Percentiles rank a stretch among this genome's conserved stretches.
Evolutionary conservation across 2,329 filamentous ascomycete genomes (phyloP).

Genomic region (Achaetomium macrosporum): DNA sequence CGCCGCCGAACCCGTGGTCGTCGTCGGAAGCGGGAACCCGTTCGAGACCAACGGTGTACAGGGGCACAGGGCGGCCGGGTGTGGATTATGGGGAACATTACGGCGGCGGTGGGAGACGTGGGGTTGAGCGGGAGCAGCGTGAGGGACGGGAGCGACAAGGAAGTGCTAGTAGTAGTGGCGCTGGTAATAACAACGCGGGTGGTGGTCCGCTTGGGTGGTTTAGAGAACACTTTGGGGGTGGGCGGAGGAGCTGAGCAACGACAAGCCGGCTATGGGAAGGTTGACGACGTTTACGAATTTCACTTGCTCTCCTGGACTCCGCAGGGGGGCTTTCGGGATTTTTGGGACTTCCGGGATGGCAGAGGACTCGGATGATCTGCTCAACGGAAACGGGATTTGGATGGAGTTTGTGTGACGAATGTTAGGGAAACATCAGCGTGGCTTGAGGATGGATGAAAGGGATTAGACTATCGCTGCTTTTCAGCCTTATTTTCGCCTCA

Average conservation of each 20-base stretch:
- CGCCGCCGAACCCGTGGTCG: slow-evolving; percentile 2
- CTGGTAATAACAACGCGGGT: background rate
- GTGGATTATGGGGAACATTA: background rate
- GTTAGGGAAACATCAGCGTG: no score
- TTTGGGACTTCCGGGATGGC: no score
- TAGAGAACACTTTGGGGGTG: slow-evolving; percentile 21
- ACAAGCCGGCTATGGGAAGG: background rate
- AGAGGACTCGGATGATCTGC: no score
- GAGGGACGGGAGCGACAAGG: background rate
- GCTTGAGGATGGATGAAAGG: no score
- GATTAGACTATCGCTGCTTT: no score
- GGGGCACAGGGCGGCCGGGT: background rate
- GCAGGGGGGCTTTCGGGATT: no score
- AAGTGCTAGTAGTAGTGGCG: background rate
- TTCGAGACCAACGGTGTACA: background rate
- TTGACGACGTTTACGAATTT: background rate
- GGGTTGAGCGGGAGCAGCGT: background rate
- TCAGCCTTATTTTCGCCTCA: no score
- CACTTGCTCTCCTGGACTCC: no score
- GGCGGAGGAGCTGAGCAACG: slow-evolving; percentile 3
- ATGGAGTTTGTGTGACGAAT: no score
- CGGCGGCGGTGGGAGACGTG: background rate
- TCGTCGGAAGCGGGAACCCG: background rate
- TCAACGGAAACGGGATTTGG: no score
- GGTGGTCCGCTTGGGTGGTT: slow-evolving; percentile 23